Evolutionary conservation across 257 asterid genomes (phyloP).

Genomic region (Penstemon newberryi): DNA sequence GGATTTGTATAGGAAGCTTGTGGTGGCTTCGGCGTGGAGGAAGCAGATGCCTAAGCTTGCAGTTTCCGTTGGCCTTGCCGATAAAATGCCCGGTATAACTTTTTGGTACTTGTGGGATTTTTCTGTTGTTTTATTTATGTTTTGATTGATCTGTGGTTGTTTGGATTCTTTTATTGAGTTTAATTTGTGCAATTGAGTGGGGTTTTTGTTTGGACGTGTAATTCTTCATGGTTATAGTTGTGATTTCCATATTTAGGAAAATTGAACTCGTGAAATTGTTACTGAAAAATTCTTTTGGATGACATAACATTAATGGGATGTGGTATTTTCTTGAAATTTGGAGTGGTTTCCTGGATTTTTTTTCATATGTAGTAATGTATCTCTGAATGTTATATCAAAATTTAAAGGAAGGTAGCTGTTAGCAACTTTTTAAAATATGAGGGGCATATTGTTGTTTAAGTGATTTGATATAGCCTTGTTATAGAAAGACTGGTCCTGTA

Average conservation of each 20-base stretch:
- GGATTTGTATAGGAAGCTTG: slow-evolving; percentile 92
- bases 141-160: background rate
- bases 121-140: background rate
- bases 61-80: slow-evolving; percentile 80
- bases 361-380: background rate
- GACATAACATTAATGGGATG: background rate
- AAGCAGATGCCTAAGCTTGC: slow-evolving; percentile 99
- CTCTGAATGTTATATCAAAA: background rate
- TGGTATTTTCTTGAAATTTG: slow-evolving; percentile 6
- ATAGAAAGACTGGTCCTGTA: background rate
- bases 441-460: background rate
- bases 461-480: slow-evolving; percentile 15
- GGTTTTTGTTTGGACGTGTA: slow-evolving; percentile 6
- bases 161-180: background rate
- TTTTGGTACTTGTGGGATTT: slow-evolving; percentile 1
- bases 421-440: slow-evolving; percentile 1
- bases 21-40: slow-evolving; percentile 99
- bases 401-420: background rate
- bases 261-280: background rate
- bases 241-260: slow-evolving; percentile 1
- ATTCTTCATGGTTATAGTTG: slow-evolving; percentile 16
- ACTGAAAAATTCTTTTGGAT: background rate
- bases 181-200: slow-evolving; percentile 1
- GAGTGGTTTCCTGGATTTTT: background rate
- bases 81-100: slow-evolving; percentile 90